Conservation (phyloP, 2,329 filamentous ascomycete genomes). For the Atkinsonella hypoxylon region DNA sequence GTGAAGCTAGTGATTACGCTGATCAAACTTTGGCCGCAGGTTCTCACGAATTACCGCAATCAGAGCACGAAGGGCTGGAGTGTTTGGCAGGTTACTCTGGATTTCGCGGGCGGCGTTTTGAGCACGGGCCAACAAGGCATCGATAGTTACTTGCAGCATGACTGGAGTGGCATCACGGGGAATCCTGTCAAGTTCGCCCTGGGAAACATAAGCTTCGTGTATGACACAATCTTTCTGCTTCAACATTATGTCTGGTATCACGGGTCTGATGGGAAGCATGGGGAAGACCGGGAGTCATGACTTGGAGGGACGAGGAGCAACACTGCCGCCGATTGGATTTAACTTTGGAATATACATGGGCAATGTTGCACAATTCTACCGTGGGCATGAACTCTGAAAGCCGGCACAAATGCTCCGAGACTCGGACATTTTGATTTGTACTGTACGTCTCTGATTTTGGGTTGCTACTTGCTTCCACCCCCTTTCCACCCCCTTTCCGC, state of each 20-base stretch:
- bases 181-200: conserved; percentile 86
- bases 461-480: no score
- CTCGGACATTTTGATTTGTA: no score
- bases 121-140: conserved; percentile 73
- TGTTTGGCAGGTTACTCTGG: conserved; percentile 73
- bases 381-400: no score
- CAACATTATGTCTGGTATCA: conserved; percentile 81
- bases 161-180: conserved; percentile 84
- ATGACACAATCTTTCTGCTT: conserved; percentile 73
- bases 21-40: conserved; percentile 87
- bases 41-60: conserved; percentile 70
- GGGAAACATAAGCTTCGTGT: conserved; percentile 74
- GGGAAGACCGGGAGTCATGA: conserved; percentile 11
- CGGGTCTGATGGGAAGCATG: conserved; percentile 3
- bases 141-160: conserved; percentile 70
- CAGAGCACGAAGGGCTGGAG: conserved; percentile 81
- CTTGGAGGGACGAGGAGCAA: conserved; percentile 11
- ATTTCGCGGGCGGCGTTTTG: conserved; percentile 69
- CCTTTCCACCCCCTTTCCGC: no score
- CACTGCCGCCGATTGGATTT: neutral
- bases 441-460: no score
- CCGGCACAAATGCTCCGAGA: no score
- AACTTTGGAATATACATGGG: neutral
- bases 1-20: conserved; percentile 82
- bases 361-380: no score